These are phyloP conservation scores for Colletotrichum ledebouriae DNA, from an alignment of 2,329 filamentous ascomycete genomes.

Conservation along the genomic window DNA sequence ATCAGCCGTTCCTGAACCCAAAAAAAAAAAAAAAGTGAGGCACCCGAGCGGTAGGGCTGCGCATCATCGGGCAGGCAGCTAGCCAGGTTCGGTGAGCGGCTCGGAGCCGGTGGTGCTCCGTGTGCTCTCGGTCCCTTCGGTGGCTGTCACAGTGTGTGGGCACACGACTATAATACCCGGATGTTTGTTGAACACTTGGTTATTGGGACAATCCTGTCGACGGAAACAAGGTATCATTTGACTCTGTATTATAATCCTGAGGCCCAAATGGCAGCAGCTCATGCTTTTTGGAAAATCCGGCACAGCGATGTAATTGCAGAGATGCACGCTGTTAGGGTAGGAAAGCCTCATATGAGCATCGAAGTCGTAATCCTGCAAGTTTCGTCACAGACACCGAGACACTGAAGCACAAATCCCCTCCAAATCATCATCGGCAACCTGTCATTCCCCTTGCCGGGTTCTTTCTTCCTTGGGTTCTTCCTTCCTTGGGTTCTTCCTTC, in stretches of 20 bases:
- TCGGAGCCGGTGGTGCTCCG: slow-evolving; percentile 22
- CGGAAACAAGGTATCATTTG: slow-evolving; percentile 40
- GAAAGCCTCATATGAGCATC: slow-evolving; percentile 23
- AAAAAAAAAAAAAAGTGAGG: background rate
- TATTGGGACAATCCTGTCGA: background rate
- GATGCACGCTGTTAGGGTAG: slow-evolving; percentile 21
- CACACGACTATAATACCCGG: background rate
- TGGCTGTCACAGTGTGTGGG: background rate
- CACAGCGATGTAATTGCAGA: slow-evolving; percentile 25
- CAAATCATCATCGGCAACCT: slow-evolving; percentile 13
- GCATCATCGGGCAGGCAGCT: background rate
- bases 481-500: background rate
- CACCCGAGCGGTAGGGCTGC: slow-evolving; percentile 14
- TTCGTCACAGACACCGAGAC: slow-evolving; percentile 19
- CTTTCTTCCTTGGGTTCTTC: background rate
- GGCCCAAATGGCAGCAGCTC: slow-evolving; percentile 17
- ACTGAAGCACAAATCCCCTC: slow-evolving; percentile 21
- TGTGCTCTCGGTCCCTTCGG: slow-evolving; percentile 25
- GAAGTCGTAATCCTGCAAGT: slow-evolving; percentile 25
- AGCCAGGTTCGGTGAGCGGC: slow-evolving; percentile 6
- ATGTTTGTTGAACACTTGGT: too few relatives aligned
- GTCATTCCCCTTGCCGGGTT: background rate
- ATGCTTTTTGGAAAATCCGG: slow-evolving; percentile 32
- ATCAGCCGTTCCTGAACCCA: slow-evolving; percentile 25
- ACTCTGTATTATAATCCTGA: slow-evolving; percentile 35